These are phyloP conservation scores for Rhododendron henanense DNA, from an alignment of 148 eudicot genomes.

Conservation along the genomic window DNA sequence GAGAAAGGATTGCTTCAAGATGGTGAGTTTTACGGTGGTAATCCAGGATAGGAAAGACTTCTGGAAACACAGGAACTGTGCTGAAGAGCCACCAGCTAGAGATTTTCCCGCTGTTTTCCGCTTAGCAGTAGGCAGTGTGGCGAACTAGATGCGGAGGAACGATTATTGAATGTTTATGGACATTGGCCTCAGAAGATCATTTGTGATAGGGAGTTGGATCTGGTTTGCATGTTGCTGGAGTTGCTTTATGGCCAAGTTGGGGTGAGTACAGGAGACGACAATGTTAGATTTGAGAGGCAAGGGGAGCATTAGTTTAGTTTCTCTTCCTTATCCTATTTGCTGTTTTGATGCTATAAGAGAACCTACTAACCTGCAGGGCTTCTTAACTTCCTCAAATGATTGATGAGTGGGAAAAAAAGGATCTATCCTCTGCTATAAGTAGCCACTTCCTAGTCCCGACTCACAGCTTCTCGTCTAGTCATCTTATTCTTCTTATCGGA, in stretches of 20 bases:
- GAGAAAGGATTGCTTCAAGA: not conserved
- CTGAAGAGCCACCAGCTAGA: not conserved
- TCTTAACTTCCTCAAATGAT: slow-evolving; percentile 1
- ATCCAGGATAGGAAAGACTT: not conserved
- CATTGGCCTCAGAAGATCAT: not conserved
- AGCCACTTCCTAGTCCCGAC: not conserved
- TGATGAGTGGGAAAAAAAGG: not conserved
- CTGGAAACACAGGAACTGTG: not conserved
- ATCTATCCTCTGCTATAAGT: not conserved
- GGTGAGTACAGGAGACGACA: not conserved
- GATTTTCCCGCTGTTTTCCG: not conserved
- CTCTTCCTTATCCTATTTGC: not conserved
- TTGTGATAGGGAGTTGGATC: not conserved
- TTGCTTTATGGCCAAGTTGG: not conserved
- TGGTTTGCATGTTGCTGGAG: not conserved
- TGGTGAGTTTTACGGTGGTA: not conserved
- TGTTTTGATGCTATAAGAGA: not conserved
- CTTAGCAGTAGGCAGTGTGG: not conserved
- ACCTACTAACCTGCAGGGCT: not conserved
- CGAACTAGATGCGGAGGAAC: not conserved
- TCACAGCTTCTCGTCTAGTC: not conserved
- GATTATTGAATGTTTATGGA: not conserved
- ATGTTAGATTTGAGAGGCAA: not conserved
- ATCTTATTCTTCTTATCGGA: not conserved
- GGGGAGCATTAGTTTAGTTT: not conserved